Conservation (phyloP, 306 rosid species). For the Rubus parviflorus region DNA sequence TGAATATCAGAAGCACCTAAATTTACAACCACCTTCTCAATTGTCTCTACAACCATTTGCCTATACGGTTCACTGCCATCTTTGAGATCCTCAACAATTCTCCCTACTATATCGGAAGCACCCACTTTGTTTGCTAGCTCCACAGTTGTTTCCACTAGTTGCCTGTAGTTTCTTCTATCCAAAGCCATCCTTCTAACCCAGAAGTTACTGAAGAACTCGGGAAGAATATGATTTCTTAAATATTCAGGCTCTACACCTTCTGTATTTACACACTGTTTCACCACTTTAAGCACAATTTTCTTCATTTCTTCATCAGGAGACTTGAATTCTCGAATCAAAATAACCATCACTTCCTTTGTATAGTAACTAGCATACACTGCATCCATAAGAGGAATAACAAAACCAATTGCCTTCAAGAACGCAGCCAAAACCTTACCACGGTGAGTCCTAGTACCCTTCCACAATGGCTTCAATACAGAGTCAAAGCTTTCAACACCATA, state of each 20-base stretch:
- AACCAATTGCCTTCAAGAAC: constrained; percentile 86
- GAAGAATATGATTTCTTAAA: constrained; percentile 63
- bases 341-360: constrained; percentile 88
- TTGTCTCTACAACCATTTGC: constrained; percentile 95
- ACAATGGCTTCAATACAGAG: constrained; percentile 79
- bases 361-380: constrained; percentile 84
- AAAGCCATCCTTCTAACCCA: constrained; percentile 98
- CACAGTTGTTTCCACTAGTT: constrained; percentile 85
- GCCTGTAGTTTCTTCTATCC: constrained; percentile 88
- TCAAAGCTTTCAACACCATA: constrained; percentile 95
- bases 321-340: constrained; percentile 85
- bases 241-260: constrained; percentile 92
- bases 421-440: constrained; percentile 96
- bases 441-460: constrained; percentile 93
- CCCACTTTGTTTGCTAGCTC: constrained; percentile 97
- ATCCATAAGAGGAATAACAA: constrained; percentile 89
- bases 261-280: constrained; percentile 88
- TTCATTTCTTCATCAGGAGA: constrained; percentile 99
- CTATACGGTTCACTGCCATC: constrained; percentile 96
- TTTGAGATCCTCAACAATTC: constrained; percentile 91
- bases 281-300: constrained; percentile 90
- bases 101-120: constrained; percentile 84
- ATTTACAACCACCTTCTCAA: constrained; percentile 91
- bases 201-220: constrained; percentile 83
- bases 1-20: constrained; percentile 88